Percentiles rank a stretch among this genome's conserved stretches.
phyloP scores from a whole-genome alignment of 2,329 filamentous ascomycete species.

The Talaromyces sp. region DNA sequence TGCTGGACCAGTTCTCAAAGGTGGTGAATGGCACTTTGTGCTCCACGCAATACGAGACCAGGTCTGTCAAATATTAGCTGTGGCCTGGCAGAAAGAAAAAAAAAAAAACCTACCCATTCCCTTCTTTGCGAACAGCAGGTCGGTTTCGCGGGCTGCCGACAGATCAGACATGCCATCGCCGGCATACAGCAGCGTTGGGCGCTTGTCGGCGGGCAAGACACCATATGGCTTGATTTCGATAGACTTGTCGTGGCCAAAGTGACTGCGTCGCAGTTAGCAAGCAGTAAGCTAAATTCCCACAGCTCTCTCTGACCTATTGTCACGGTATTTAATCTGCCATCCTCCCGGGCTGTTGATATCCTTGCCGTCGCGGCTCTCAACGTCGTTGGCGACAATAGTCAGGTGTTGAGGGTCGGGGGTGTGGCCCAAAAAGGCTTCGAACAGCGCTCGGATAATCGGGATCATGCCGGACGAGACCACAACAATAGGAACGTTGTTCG shows the following conservation, averaged over 20 bases:
- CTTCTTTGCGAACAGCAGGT: conserved; percentile 88
- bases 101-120: conserved; percentile 61
- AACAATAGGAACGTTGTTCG: conserved; percentile 84
- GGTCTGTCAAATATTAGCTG: conserved; percentile 50
- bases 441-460: conserved; percentile 78
- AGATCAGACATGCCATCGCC: conserved; percentile 92
- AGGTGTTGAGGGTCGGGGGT: conserved; percentile 62
- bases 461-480: conserved; percentile 90
- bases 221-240: conserved; percentile 81
- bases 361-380: conserved; percentile 62
- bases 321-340: conserved; percentile 85
- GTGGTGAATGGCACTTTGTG: conserved; percentile 82
- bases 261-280: conserved; percentile 39
- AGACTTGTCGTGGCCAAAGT: conserved; percentile 96
- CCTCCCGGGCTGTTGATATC: conserved; percentile 72
- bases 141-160: conserved; percentile 86
- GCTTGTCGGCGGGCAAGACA: conserved; percentile 58
- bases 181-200: conserved; percentile 87
- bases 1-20: conserved; percentile 78
- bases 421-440: conserved; percentile 76
- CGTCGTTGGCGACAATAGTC: conserved; percentile 86
- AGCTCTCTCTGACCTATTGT: conserved; percentile 59
- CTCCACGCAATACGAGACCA: conserved; percentile 79
- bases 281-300: neutral
- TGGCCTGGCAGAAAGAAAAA: neutral